These are phyloP conservation scores for Ascobolus immersus DNA, from an alignment of 495 filamentous ascomycete genomes.

Conservation along the genomic window DNA sequence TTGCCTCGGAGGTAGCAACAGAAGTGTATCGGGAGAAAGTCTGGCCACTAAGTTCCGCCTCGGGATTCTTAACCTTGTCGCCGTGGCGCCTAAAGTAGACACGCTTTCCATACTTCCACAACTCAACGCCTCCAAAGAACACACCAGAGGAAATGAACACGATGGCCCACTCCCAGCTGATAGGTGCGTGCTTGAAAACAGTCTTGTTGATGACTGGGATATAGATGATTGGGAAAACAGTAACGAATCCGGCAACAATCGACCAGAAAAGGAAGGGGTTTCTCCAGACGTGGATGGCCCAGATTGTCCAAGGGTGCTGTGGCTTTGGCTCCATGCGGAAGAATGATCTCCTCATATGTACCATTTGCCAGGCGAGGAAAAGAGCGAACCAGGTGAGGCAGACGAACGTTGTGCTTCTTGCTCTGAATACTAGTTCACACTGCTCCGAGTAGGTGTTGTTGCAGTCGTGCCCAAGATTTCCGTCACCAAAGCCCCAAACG, in stretches of 20 bases:
- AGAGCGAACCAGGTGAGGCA: conserved; percentile 53
- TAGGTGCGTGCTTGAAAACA: conserved; percentile 46
- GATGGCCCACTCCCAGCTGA: conserved; percentile 49
- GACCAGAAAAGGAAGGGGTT: conserved; percentile 51
- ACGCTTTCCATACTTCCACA: conserved; percentile 43
- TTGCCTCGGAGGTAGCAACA: not conserved
- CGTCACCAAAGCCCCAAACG: conserved; percentile 39
- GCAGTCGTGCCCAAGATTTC: conserved; percentile 34
- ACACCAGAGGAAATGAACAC: conserved; percentile 31
- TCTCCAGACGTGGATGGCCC: conserved; percentile 38
- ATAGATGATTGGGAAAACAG: conserved; percentile 46
- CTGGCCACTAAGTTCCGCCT: conserved; percentile 9
- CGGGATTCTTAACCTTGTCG: conserved; percentile 13
- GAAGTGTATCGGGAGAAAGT: conserved; percentile 9
- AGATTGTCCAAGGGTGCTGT: conserved; percentile 25
- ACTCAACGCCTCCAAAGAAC: conserved; percentile 38
- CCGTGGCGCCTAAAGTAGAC: conserved; percentile 17
- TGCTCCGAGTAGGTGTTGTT: conserved; percentile 29
- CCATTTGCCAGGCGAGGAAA: conserved; percentile 51
- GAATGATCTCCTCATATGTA: conserved; percentile 39
- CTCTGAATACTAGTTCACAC: conserved; percentile 48
- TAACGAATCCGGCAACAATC: conserved; percentile 40
- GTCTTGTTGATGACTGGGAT: conserved; percentile 41
- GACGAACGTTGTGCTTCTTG: conserved; percentile 50
- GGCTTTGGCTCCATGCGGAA: conserved; percentile 38